Evolutionary conservation across 768 basidiomycete genomes (phyloP).

Genomic region (Holtermanniella nyarrowii): DNA sequence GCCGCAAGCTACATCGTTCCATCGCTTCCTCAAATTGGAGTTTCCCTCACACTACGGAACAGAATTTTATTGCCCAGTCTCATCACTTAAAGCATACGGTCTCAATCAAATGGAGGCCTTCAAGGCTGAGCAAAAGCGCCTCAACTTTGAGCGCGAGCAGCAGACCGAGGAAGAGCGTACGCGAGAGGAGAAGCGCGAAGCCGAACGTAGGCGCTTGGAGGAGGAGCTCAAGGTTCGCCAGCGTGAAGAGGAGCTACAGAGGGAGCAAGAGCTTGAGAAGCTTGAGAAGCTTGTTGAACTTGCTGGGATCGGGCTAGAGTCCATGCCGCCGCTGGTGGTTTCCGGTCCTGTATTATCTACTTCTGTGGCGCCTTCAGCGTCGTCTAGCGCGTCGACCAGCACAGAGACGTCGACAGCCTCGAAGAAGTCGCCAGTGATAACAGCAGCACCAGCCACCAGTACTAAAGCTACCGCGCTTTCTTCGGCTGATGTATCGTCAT

Average conservation of each 20-base stretch:
- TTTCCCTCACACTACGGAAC: constrained; percentile 86
- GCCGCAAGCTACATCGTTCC: constrained; percentile 50
- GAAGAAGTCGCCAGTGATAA: not conserved
- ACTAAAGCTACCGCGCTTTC: not conserved
- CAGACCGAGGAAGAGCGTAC: not conserved
- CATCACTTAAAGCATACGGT: constrained; percentile 84
- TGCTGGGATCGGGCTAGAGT: constrained; percentile 3
- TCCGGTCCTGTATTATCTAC: too few relatives aligned
- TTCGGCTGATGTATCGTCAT: not conserved
- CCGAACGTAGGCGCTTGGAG: not conserved
- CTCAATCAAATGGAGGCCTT: constrained; percentile 92
- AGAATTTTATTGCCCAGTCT: constrained; percentile 94
- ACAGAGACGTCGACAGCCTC: not conserved
- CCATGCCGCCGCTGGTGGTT: too few relatives aligned
- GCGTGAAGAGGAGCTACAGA: constrained; percentile 11
- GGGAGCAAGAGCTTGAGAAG: constrained; percentile 8
- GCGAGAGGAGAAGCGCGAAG: constrained; percentile 10
- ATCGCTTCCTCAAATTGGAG: constrained; percentile 86
- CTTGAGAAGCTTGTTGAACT: constrained; percentile 3
- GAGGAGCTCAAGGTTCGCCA: constrained; percentile 4
- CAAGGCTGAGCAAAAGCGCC: constrained; percentile 54
- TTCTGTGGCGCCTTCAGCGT: not conserved
- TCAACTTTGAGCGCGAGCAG: constrained; percentile 12
- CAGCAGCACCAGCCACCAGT: not conserved
- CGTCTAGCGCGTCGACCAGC: constrained; percentile 4